Evolutionary conservation across 805 yeast genomes (phyloP).

Genomic region (Candida mattraensis): DNA sequence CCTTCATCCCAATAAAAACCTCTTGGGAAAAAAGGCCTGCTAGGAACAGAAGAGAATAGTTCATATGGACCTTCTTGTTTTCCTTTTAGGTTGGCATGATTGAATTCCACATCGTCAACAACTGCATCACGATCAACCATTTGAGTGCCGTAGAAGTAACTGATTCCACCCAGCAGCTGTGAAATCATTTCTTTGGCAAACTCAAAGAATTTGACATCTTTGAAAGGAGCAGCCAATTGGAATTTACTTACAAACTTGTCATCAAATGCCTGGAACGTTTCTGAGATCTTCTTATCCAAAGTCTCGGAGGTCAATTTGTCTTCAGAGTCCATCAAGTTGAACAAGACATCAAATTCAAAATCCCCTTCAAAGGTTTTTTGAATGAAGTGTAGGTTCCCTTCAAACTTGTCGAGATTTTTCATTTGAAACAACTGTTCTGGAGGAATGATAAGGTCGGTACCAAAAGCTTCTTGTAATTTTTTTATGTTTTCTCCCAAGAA

Average conservation of each 20-base stretch:
- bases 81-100: constrained; percentile 48
- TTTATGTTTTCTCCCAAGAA: constrained; percentile 69
- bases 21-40: constrained; percentile 91
- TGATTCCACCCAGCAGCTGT: constrained; percentile 85
- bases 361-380: constrained; percentile 75
- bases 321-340: constrained; percentile 44
- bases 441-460: constrained; percentile 32
- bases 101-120: constrained; percentile 69
- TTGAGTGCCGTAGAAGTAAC: constrained; percentile 83
- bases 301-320: constrained; percentile 40
- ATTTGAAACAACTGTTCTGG: constrained; percentile 53
- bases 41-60: constrained; percentile 82
- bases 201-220: constrained; percentile 37
- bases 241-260: constrained; percentile 52
- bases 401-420: constrained; percentile 57
- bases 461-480: constrained; percentile 30
- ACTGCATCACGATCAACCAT: constrained; percentile 72
- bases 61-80: constrained; percentile 73
- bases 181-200: constrained; percentile 83
- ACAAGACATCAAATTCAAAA: constrained; percentile 73
- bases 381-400: constrained; percentile 76
- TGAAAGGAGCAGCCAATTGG: constrained; percentile 55
- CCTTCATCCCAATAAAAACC: constrained; percentile 99
- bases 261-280: constrained; percentile 42
- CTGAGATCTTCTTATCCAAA: constrained; percentile 37